Base-by-base conservation (phyloP, 805 yeast genomes). In the Diddensiella transvaalensis region DNA sequence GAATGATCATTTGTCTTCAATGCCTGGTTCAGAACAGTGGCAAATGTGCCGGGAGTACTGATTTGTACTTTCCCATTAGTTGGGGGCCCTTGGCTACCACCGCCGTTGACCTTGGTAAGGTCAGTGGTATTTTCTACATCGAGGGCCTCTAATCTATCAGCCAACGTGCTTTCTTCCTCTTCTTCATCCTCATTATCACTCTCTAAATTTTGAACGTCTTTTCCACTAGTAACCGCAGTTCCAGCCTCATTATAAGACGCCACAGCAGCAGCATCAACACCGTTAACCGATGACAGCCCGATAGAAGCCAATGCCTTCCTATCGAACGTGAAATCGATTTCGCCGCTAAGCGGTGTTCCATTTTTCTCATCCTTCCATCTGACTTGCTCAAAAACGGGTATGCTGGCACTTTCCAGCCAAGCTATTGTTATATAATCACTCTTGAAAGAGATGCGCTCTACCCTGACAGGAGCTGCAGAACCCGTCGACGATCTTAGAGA, bases 21-120 rank as follows among this genome's bases (percentile, higher is more conserved):
- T 0, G 99, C 91, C 69, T 93, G 99, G 11, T 90, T 74, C 40
- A 93, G 73, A n/a, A 93, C 79, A 1, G 85, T 82, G 1, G 96
- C 80, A 51, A 90, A 77, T 1, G 96, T 80, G 44, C 93, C 95
- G 3, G 85, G 79, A 5, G 80, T 76, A 18, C 81, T 51, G 24
- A 63, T 78, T 48, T 74, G 75, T 52, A 77, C 76, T 50, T 70
- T 70, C 26, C 64, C 54, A 37, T 54, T 64, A 40, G 51, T 54
- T 44, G 48, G 63, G 32, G 32, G 32, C 32, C 13, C 13, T 26
- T 26, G 32, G 48, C 56, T 30, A 8, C 51, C 50, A 15, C 30
- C 24, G n/a, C 51, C 51, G 15, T 51, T 53, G n/a, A 63, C 56
- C 44, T 56, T 65, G 40, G 49, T 52, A 45, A 50, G 62, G 48